A percentile compares a stretch with the other conserved stretches of the same genome.
Evolutionary conservation across 2,329 filamentous ascomycete genomes (phyloP).

Genomic region (Blastomyces emzantsi): DNA sequence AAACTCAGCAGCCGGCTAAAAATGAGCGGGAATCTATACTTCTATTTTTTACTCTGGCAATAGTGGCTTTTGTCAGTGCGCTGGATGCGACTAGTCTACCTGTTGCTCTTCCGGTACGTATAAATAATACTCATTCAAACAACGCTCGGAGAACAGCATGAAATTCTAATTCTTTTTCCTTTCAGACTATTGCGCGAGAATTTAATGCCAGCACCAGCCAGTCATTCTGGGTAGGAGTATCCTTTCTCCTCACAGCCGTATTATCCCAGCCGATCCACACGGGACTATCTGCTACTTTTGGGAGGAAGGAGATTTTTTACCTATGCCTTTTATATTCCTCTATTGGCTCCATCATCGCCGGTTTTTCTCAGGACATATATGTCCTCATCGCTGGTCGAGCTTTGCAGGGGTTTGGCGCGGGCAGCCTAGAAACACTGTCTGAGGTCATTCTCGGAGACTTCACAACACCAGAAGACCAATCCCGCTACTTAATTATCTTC

Average conservation of each 20-base stretch:
- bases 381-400: conserved; percentile 38
- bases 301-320: conserved; percentile 36
- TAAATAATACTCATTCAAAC: background rate
- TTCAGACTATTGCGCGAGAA: conserved; percentile 37
- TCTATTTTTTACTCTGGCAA: conserved; percentile 40
- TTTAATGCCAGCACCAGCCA: conserved; percentile 43
- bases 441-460: conserved; percentile 39
- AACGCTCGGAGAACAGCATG: conserved; percentile 2
- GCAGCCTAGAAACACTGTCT: conserved; percentile 34
- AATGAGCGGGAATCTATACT: conserved; percentile 29
- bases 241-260: conserved; percentile 40
- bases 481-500: conserved; percentile 30
- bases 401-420: conserved; percentile 38
- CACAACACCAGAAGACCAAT: conserved; percentile 31
- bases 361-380: conserved; percentile 33
- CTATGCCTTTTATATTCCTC: conserved; percentile 35
- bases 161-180: background rate
- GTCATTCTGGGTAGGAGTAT: conserved; percentile 56
- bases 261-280: conserved; percentile 42
- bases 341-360: conserved; percentile 35
- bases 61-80: conserved; percentile 47
- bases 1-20: background rate
- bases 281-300: conserved; percentile 47
- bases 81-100: conserved; percentile 52
- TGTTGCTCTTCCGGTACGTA: conserved; percentile 40